These are phyloP conservation scores for Arthrobotrys entomopaga DNA, from an alignment of 2,329 filamentous ascomycete species.

Conservation along the genomic window DNA sequence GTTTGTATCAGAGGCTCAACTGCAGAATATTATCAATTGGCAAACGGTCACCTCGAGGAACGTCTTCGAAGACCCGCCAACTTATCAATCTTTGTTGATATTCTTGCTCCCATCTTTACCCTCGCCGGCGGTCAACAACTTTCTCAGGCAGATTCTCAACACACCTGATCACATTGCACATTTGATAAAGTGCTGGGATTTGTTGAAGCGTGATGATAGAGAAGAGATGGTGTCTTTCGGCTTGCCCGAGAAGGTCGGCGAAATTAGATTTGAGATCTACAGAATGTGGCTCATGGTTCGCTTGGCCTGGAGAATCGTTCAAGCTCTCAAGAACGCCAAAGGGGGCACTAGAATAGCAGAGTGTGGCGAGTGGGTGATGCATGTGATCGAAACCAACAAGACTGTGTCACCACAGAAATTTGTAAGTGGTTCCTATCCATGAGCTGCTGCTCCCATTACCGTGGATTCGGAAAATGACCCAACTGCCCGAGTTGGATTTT, in stretches of 20 bases:
- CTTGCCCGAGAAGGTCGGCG: constrained; percentile 45
- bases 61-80: constrained; percentile 50
- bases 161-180: constrained; percentile 48
- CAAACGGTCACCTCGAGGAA: constrained; percentile 50
- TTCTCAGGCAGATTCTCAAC: constrained; percentile 39
- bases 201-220: constrained; percentile 42
- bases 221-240: constrained; percentile 52
- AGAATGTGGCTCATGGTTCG: constrained; percentile 52
- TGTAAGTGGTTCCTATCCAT: constrained; percentile 31
- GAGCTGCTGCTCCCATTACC: constrained; percentile 8
- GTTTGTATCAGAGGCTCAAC: constrained; percentile 44
- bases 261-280: constrained; percentile 55
- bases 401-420: constrained; percentile 52
- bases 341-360: constrained; percentile 49
- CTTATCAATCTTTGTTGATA: constrained; percentile 43
- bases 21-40: constrained; percentile 53
- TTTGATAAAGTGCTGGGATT: constrained; percentile 49
- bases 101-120: constrained; percentile 42
- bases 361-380: constrained; percentile 42
- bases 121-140: constrained; percentile 43
- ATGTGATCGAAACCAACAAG: constrained; percentile 54
- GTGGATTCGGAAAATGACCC: constrained; percentile 14
- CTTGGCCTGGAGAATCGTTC: constrained; percentile 52
- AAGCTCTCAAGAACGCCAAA: constrained; percentile 53
- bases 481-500: constrained; percentile 16